Evolutionary conservation across 1,284 basidiomycete genomes (phyloP), one percentile per base, ranked within the genome.

Genomic region (Rhodotorula sp.): DNA sequence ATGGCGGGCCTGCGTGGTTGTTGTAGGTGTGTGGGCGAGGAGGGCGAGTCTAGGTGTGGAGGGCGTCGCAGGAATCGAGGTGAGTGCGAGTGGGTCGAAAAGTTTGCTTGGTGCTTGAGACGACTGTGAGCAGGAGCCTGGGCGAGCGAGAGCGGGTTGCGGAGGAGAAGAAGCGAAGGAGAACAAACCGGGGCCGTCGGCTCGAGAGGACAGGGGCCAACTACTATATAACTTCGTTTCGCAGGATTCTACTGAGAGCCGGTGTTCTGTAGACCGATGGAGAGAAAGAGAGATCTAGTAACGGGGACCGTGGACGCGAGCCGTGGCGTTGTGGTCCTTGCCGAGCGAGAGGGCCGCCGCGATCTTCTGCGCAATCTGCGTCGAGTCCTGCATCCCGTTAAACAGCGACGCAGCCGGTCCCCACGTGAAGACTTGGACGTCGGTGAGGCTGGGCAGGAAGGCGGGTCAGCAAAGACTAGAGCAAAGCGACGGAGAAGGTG

Each of bases 391-490:
- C 19, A 65, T 59, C 19, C 81, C 81, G 29, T 78, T 69, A 79
- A 83, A 82, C 56, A 74, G 64, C 73, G 80, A 79, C 70, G 77
- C 74, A 13, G 81, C 79, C 13, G 80, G 79, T 1, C 82, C 82
- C 74, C 76, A 81, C 22, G 81, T 77, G 74, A 78, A 82, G 56
- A 82, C 77, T 17, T 80, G 79, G 19, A 82, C 81, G 60, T 82
- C 81, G 13, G 39, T 44, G 39, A 44, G 39, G 19, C 39, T 44
- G 39, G 3, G 39, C 7, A 44, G 11, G 13, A 13, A 44, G 39
- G 39, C 39, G 39, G 39, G 39, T 44, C 13, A 44, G 39, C 39
- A 17, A 44, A 17, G 13, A 15, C 5, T 15, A 10, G 5, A 10
- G 39, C 13, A 44, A 13, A 17, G 19, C n/a, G n/a, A n/a, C n/a